phyloP scores from a whole-genome alignment of 768 basidiomycete genomes.

The Lactarius indigo region DNA sequence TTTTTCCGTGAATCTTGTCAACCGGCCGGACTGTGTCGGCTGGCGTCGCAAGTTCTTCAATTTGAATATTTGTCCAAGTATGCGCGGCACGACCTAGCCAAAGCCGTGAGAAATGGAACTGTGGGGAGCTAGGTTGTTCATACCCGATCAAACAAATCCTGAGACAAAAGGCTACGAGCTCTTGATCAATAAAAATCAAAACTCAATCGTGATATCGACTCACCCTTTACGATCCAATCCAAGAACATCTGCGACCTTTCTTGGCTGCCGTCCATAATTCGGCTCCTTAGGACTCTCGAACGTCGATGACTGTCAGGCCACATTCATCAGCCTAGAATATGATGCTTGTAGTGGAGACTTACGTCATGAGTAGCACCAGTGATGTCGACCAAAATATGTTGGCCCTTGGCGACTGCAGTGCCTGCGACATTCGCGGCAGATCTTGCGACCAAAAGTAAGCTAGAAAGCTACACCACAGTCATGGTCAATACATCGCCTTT shows the following conservation, averaged over 20 bases:
- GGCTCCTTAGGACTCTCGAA: neutral
- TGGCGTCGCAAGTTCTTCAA: conserved; percentile 24
- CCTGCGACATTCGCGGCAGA: conserved; percentile 15
- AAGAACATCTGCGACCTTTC: conserved; percentile 7
- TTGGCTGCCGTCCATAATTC: neutral
- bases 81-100: conserved; percentile 18
- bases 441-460: conserved; percentile 11
- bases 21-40: conserved; percentile 19
- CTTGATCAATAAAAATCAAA: neutral
- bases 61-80: conserved; percentile 23
- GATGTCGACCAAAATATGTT: conserved; percentile 25
- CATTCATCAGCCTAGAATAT: neutral
- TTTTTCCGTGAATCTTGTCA: conserved; percentile 9
- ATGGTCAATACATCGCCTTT: neutral
- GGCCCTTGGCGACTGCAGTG: conserved; percentile 17
- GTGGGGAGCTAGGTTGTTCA: neutral
- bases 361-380: conserved; percentile 26
- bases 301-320: neutral
- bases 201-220: neutral
- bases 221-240: conserved; percentile 23
- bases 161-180: conserved; percentile 16
- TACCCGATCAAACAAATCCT: conserved; percentile 19
- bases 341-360: neutral
- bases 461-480: conserved; percentile 16
- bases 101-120: neutral